These are phyloP conservation scores for Haematococcus sp. DNA, from an alignment of 139 green algal genomes.

Conservation along the genomic window DNA sequence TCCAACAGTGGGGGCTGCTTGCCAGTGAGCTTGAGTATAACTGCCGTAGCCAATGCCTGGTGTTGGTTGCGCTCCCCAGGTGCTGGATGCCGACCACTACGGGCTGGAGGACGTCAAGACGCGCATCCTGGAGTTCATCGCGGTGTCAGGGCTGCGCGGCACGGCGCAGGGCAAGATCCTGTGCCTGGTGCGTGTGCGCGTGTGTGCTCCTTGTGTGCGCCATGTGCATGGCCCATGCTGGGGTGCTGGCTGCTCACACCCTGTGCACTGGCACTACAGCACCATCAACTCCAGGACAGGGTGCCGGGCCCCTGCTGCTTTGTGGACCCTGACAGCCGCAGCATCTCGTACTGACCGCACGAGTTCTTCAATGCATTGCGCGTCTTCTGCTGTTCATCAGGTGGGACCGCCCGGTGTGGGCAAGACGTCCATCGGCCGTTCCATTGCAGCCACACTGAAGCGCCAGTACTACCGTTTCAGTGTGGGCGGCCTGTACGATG, in stretches of 20 bases:
- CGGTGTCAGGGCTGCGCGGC: constrained; percentile 80
- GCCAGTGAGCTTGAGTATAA: too few species aligned
- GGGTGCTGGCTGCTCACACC: too few species aligned
- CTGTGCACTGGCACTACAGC: too few species aligned
- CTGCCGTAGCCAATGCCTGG: too few species aligned
- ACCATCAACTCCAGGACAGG: too few species aligned
- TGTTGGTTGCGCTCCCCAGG: too few species aligned
- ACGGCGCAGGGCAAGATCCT: constrained; percentile 93
- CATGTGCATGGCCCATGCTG: neutral
- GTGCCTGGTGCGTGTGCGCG: constrained; percentile 78
- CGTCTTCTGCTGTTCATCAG: too few species aligned
- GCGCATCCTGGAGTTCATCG: constrained; percentile 97
- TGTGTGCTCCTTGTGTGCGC: neutral
- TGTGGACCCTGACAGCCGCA: too few species aligned
- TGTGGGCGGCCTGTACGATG: constrained; percentile 90
- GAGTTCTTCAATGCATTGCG: too few species aligned
- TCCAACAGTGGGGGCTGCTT: too few species aligned
- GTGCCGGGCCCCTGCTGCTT: too few species aligned
- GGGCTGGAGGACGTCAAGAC: constrained; percentile 95
- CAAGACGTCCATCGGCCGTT: constrained; percentile 90
- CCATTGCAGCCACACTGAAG: constrained; percentile 79
- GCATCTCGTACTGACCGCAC: too few species aligned
- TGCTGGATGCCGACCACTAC: constrained; percentile 96
- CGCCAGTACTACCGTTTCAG: constrained; percentile 91
- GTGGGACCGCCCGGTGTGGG: constrained; percentile 89